Evolutionary conservation across 805 yeast genomes (phyloP), one percentile per base, ranked within the genome.

Genomic region (Cyberlindnera xylosilytica): DNA sequence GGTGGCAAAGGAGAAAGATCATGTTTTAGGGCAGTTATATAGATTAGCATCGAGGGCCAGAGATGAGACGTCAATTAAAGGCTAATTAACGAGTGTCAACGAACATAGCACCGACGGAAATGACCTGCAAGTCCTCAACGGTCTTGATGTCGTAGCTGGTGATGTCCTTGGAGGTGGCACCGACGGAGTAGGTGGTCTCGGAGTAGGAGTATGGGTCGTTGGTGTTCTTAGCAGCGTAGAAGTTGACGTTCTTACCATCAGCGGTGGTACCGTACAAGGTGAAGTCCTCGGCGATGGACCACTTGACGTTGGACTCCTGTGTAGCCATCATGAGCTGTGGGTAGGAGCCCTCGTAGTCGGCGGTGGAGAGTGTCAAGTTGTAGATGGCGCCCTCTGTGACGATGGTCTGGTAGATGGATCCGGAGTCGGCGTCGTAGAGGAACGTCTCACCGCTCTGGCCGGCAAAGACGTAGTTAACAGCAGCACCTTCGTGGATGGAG

Each of bases 171-270:
- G 24, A 22, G 10, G 24, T 22, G 24, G 39, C 54, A n/a, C 51
- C 57, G 38, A 64, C 58, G 42, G 56, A 58, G 45, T 53, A 66
- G 16, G 44, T n/a, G 5, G 29, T 12, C 12, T 47, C 33, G 28
- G 73, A 66, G 57, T 61, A 64, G 16, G 45, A 27, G 62, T 72
- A 73, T 20, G 75, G 74, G 52, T 73, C 78, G 32, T 50, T 52
- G 44, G 68, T 61, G 60, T 71, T 65, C 64, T 61, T 68, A 51
- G 69, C 65, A 38, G 70, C 77, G 51, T 57, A 66, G 60, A 71
- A 69, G 6, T 15, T 15, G 17, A 41, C 36, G 7, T 19, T 17
- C 22, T 58, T 60, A 20, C 45, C 49, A 15, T 65, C 6, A 7
- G 7, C 24, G 33, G 70, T 69, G 34, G 62, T 55, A 44, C 60